Percentiles rank a stretch among this genome's conserved stretches.
Evolutionary conservation across 257 asterid species (phyloP).

Genomic region (Coffea canephora): DNA sequence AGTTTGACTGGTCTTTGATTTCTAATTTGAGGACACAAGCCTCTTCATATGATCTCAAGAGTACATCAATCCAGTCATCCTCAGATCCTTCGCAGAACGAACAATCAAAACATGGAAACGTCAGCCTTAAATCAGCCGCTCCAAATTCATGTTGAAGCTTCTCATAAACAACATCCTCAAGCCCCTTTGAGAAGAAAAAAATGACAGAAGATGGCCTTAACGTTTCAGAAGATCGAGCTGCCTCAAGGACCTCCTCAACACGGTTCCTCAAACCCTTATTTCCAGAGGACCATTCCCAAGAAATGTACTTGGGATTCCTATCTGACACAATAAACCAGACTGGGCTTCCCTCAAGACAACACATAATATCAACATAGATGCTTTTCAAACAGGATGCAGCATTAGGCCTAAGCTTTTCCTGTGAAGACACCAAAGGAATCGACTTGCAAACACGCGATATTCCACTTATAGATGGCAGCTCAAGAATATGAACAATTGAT

Average conservation of each 20-base stretch:
- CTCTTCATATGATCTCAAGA: constrained; percentile 50
- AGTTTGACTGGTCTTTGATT: constrained; percentile 8
- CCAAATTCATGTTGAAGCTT: constrained; percentile 50
- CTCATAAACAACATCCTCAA: constrained; percentile 34
- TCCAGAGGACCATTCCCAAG: constrained; percentile 42
- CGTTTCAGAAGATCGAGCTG: constrained; percentile 60
- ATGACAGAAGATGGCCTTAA: constrained; percentile 61
- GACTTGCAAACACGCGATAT: constrained; percentile 86
- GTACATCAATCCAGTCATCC: constrained; percentile 58
- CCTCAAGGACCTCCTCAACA: constrained; percentile 45
- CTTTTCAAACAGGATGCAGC: constrained; percentile 10
- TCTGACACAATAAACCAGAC: constrained; percentile 88
- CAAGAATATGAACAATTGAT: constrained; percentile 67
- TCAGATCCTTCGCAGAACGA: constrained; percentile 38
- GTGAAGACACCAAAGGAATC: constrained; percentile 32
- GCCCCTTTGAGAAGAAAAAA: constrained; percentile 74
- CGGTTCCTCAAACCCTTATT: constrained; percentile 54
- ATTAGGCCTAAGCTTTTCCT: background rate
- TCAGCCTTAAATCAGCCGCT: constrained; percentile 42
- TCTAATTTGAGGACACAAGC: constrained; percentile 55
- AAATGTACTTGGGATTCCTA: constrained; percentile 65
- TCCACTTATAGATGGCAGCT: constrained; percentile 58
- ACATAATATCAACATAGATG: constrained; percentile 67
- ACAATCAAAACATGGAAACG: constrained; percentile 36
- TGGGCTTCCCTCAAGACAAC: constrained; percentile 68